Conservation (phyloP, 441 rosid species). For the Gossypium davidsonii region DNA sequence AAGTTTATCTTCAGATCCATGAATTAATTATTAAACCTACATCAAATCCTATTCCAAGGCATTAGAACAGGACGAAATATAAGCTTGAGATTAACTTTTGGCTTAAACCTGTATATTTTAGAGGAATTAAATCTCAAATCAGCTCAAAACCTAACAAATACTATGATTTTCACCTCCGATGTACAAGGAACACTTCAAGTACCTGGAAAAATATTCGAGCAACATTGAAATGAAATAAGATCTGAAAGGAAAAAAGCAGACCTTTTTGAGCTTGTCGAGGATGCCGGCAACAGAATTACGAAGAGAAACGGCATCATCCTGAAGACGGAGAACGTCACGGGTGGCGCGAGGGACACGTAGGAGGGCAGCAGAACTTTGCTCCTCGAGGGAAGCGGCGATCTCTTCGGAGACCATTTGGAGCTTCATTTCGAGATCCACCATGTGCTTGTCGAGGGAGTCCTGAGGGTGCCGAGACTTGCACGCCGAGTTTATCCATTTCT, state of each 20-base stretch:
- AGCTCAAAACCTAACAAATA: neutral
- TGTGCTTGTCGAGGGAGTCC: conserved; percentile 80
- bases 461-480: conserved; percentile 78
- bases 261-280: conserved; percentile 91
- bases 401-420: conserved; percentile 97
- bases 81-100: neutral
- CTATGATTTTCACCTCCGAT: neutral
- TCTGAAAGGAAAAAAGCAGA: conserved; percentile 11
- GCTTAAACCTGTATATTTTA: neutral
- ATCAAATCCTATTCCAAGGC: neutral
- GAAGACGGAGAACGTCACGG: conserved; percentile 86
- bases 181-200: neutral
- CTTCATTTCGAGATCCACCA: conserved; percentile 98
- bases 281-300: conserved; percentile 75
- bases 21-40: neutral
- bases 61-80: neutral
- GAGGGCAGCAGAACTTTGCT: conserved; percentile 78
- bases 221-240: conserved; percentile 15
- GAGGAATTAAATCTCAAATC: neutral
- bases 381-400: conserved; percentile 90
- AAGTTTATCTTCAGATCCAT: neutral
- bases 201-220: conserved; percentile 14
- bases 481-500: conserved; percentile 90
- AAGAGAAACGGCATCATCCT: conserved; percentile 85
- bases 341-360: conserved; percentile 96